Evolutionary conservation across 129 eudicot genomes (phyloP), one percentile per base, ranked within the genome.

Genomic region (Chrysanthemum lavandulifolium): DNA sequence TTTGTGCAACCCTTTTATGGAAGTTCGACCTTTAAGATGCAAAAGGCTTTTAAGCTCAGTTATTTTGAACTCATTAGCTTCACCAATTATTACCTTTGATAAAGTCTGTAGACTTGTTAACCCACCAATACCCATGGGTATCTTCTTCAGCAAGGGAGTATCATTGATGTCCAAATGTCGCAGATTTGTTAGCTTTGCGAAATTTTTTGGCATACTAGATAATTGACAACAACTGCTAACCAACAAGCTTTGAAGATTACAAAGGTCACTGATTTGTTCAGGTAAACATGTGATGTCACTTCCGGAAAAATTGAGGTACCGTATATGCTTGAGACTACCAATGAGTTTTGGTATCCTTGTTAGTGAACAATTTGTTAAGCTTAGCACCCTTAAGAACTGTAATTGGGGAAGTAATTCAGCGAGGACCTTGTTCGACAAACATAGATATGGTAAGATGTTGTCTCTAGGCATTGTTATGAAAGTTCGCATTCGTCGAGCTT

Each of bases 91-190:
- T 23, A 82, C 54, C 33, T 74, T 79, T 0, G 84, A 63, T 57
- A 87, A 71, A 23, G 84, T 82, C 51, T 67, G 79, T 57, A 84
- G 77, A 50, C 68, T 74, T 2, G 70, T 79, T 68, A 87, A 52
- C n/a, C 57, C 64, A 61, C 82, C 79, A 36, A 84, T 78, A 50
- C 81, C 84, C 7, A 45, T 66, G 1, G 88, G 88, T 76, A 81
- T 49, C 62, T 73, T 83, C 23, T 66, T 73, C 64, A 82, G 57
- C 19, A 68, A 58, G 25, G 65, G 72, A 16, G 90, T 86, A 21
- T 72, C 27, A 18, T 72, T 33, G 40, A 72, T 79, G 36, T 84
- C 85, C 27, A 84, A 83, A 76, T 84, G 85, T 5, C 85, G 76
- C 9, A 87, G 40, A 68, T 70, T 81, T 9, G 52, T 33, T 14